Base-by-base conservation (phyloP, 1,284 basidiomycete species). In the Leccinum subrobustum region DNA sequence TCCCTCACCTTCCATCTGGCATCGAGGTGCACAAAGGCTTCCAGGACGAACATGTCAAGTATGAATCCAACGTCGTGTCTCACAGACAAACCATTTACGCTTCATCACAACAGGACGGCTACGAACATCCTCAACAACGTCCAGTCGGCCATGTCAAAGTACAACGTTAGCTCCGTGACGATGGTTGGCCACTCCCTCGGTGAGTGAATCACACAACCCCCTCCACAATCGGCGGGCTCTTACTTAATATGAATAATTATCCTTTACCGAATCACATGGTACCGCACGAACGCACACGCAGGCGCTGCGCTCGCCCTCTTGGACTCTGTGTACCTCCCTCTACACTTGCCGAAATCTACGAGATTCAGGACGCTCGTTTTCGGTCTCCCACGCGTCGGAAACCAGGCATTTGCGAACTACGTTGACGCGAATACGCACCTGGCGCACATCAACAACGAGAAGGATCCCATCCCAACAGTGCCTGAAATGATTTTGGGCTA, bases 11-110 rank as follows among this genome's bases (percentile, higher is more conserved):
- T 42, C 69, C 77, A 44, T 73, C 77, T 0, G 67, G 69, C 6
- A 77, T 89, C 25, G 54, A 78, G 63, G 84, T 82, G 0, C 87
- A 91, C 69, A 69, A 69, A n/a, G 87, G 87, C 16, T 91, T 89
- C 71, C 75, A 69, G 1, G 69, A 77, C 12, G 77, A 77, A 12
- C 87, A 89, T 33, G 77, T 82, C 3, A 70, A 74, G 86, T 87
- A 64, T 54, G 52, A 27, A 29, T 9, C 25, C 6, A 9, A 20
- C 4, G 9, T 48, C 4, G 18, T 42, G n/a, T 20, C 18, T 1
- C 7, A 39, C 37, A 18, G 42, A 20, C 44, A 31, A 52, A n/a
- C 2, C 18, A 31, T 54, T 27, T 18, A 44, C 4, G 4, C 33
- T n/a, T 14, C 23, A 9, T 56, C 54, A 7, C 33, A 7, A 37